A percentile compares a stretch with the other conserved stretches of the same genome.
phyloP scores from a whole-genome alignment of 75 land plant genomes.

The Selaginella moellendorffii region DNA sequence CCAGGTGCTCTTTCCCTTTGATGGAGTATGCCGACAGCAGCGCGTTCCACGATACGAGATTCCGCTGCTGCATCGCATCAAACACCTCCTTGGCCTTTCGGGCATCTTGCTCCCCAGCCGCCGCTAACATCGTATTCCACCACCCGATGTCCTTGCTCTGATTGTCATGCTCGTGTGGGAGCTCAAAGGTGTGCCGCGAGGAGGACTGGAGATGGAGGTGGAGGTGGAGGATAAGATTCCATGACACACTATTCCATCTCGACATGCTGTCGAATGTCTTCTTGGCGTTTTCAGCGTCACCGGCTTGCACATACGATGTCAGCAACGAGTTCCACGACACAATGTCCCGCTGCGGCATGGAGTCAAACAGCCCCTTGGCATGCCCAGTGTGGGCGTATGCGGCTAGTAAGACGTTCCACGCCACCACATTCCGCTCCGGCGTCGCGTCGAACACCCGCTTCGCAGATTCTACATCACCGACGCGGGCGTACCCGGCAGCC shows the following conservation, averaged over 20 bases:
- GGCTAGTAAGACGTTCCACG: not conserved
- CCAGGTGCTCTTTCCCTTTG: not conserved
- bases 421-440: not conserved
- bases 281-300: not conserved
- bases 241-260: not conserved
- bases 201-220: not conserved
- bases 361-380: not conserved
- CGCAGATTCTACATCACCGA: not conserved
- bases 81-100: not conserved
- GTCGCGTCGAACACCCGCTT: not conserved
- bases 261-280: not conserved
- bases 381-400: slow-evolving; percentile 4
- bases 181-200: no score
- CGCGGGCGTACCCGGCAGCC: not conserved
- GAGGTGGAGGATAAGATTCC: not conserved
- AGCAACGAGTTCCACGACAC: not conserved
- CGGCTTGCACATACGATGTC: not conserved
- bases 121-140: not conserved
- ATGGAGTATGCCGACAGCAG: not conserved
- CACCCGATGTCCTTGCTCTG: not conserved
- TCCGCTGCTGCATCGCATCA: not conserved
- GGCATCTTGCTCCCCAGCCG: not conserved
- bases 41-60: not conserved
- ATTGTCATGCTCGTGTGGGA: not conserved
- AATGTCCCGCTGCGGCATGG: slow-evolving; percentile 2